phyloP scores from a whole-genome alignment of 441 rosid genomes.

The Capsella rubella region DNA sequence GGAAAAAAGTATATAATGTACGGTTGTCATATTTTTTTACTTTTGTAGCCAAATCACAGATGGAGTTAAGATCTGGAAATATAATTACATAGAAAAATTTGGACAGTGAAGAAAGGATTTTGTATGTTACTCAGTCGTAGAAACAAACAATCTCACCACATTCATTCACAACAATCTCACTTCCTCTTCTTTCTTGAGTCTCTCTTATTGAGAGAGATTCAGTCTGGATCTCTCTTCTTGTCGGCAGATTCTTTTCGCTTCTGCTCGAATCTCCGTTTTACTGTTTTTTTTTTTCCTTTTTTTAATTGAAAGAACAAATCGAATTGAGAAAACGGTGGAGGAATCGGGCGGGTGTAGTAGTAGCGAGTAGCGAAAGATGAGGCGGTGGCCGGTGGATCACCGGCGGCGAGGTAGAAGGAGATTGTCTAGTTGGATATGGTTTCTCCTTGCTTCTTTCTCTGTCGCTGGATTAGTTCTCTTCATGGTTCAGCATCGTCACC shows the following conservation, averaged over 20 bases:
- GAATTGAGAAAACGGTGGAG: slow-evolving; percentile 33
- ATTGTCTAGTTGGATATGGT: slow-evolving; percentile 85
- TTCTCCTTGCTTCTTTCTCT: slow-evolving; percentile 70
- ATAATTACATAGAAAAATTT: too few species aligned
- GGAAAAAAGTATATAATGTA: too few species aligned
- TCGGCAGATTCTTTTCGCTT: neutral
- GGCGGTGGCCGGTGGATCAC: slow-evolving; percentile 93
- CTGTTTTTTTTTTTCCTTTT: neutral
- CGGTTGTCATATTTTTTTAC: too few species aligned
- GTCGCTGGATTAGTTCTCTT: slow-evolving; percentile 81
- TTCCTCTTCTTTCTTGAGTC: too few species aligned
- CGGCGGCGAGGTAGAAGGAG: slow-evolving; percentile 97
- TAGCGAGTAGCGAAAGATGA: slow-evolving; percentile 54
- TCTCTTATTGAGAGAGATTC: too few species aligned
- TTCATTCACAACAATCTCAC: too few species aligned
- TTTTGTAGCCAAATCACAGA: too few species aligned
- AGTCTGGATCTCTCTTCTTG: too few species aligned
- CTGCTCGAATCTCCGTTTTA: slow-evolving; percentile 37
- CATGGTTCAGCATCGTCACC: slow-evolving; percentile 79
- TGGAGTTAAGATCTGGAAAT: too few species aligned
- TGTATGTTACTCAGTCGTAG: too few species aligned
- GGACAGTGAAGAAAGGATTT: too few species aligned
- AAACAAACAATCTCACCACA: too few species aligned
- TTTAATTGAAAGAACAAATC: neutral
- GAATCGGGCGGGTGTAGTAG: slow-evolving; percentile 44